Conservation (phyloP, 176 grass and related monocot genomes). For the Aechmea fasciata region DNA sequence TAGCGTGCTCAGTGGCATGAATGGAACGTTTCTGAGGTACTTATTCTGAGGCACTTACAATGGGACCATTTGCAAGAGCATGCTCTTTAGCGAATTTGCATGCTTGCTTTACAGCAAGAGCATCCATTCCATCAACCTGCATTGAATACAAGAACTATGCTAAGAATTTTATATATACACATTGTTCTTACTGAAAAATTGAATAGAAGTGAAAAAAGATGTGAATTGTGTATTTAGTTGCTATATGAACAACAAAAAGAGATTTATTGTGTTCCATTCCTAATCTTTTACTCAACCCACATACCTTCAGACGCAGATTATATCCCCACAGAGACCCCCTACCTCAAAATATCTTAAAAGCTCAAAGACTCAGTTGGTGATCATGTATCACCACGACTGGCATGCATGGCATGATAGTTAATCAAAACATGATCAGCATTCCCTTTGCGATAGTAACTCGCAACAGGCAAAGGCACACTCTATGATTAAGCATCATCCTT, state of each 20-base stretch:
- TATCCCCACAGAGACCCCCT: too few species aligned
- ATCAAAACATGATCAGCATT: too few species aligned
- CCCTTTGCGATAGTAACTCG: too few species aligned
- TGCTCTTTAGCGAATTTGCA: conserved; percentile 80
- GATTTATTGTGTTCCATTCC: too few species aligned
- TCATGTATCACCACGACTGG: too few species aligned
- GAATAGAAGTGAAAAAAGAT: neutral
- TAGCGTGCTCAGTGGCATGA: neutral
- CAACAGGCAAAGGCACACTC: too few species aligned
- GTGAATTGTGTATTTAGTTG: too few species aligned
- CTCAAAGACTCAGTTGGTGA: too few species aligned
- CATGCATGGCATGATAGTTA: too few species aligned
- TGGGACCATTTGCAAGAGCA: conserved; percentile 61
- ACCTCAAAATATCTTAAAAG: too few species aligned
- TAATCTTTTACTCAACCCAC: neutral
- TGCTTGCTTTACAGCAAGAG: conserved; percentile 82
- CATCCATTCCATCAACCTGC: conserved; percentile 92
- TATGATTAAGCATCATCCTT: too few species aligned
- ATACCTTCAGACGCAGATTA: neutral
- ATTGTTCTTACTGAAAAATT: neutral
- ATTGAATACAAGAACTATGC: neutral
- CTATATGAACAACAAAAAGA: too few species aligned
- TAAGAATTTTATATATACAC: neutral
- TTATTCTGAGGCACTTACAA: conserved; percentile 40
- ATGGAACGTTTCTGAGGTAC: conserved; percentile 3